Evolutionary conservation across 176 grass and related monocot species (phyloP), one percentile per base, ranked within the genome.

Genomic region (Pharus latifolius): DNA sequence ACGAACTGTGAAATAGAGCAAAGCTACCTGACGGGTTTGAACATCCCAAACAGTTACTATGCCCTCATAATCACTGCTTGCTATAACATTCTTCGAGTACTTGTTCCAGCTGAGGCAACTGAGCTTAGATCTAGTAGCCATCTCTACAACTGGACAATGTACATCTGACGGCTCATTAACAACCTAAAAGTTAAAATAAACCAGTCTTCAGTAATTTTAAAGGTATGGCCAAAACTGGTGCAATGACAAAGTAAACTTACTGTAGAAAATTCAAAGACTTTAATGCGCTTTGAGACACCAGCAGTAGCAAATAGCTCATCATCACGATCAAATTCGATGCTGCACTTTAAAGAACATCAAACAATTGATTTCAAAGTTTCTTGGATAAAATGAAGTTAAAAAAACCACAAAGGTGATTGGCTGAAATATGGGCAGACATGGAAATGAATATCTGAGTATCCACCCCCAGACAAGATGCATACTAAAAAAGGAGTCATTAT

Each of bases 91-190:
- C 78, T 99, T 99, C 15, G 96, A 99, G 83, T 94, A 99, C 60
- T 99, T 99, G 84, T 99, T 99, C 96, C 96, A 99, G 76, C 90
- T 99, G 80, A 99, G 85, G 87, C 96, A 99, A 74, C 96, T 99
- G 58, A 99, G 83, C 79, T 99, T 99, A 34, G 96, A 95, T 80
- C 96, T 80, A 19, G 90, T 95, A 44, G 96, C 66, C 90, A 99
- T 88, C 82, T 99, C 90, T 49, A 99, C 96, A 74, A 99, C 87
- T 6, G 96, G 96, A 66, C 96, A 99, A 61, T 99, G 91, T 37
- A 88, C 79, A 63, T 99, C 90, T 33, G 90, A 88, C 62, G 84
- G 82, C 77, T 91, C 87, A 82, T 99, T 99, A 60, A 95, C 84
- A 74, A 99, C 84, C 96, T 99, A 76, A 55, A 62, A 46, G 63